These are phyloP conservation scores for Coniochaeta sp. DNA, from an alignment of 2,329 filamentous ascomycete genomes.

Conservation along the genomic window DNA sequence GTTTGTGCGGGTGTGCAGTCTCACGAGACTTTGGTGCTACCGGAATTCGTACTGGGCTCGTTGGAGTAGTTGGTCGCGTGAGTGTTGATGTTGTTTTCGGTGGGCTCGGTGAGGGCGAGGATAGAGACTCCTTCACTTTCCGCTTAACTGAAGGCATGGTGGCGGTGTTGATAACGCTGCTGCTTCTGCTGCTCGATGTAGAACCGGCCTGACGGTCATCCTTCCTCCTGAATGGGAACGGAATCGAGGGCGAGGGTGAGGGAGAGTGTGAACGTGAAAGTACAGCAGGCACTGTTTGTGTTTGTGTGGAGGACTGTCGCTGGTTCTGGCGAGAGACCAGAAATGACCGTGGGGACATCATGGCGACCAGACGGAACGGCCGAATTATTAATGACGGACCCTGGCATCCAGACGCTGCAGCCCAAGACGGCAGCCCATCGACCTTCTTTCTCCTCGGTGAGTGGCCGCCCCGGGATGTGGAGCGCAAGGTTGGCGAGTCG, in stretches of 20 bases:
- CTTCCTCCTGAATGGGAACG: conserved; percentile 17
- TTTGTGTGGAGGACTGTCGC: background rate
- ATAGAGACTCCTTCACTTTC: conserved; percentile 14
- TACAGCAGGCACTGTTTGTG: conserved; percentile 2
- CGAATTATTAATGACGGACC: conserved; percentile 14
- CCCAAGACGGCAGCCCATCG: conserved; percentile 11
- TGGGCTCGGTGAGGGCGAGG: conserved; percentile 14
- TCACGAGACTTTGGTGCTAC: conserved; percentile 31
- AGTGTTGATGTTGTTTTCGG: conserved; percentile 22
- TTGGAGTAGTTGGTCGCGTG: conserved; percentile 30
- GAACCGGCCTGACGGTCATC: conserved; percentile 19
- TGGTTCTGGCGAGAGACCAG: conserved; percentile 26
- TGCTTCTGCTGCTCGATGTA: conserved; percentile 12
- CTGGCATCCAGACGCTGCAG: conserved; percentile 7
- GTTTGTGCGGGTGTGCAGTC: conserved; percentile 23
- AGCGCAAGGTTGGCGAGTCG: conserved; percentile 7
- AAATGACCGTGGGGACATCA: conserved; percentile 33
- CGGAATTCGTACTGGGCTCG: conserved; percentile 50
- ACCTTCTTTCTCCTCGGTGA: background rate
- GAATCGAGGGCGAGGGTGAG: conserved; percentile 4
- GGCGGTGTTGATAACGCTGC: conserved; percentile 14
- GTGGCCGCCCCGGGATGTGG: background rate
- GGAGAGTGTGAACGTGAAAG: conserved; percentile 13
- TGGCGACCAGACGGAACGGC: conserved; percentile 17
- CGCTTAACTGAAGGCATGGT: conserved; percentile 6